These are phyloP conservation scores for Monilinia aucupariae DNA, from an alignment of 2,329 filamentous ascomycete genomes.

Conservation along the genomic window DNA sequence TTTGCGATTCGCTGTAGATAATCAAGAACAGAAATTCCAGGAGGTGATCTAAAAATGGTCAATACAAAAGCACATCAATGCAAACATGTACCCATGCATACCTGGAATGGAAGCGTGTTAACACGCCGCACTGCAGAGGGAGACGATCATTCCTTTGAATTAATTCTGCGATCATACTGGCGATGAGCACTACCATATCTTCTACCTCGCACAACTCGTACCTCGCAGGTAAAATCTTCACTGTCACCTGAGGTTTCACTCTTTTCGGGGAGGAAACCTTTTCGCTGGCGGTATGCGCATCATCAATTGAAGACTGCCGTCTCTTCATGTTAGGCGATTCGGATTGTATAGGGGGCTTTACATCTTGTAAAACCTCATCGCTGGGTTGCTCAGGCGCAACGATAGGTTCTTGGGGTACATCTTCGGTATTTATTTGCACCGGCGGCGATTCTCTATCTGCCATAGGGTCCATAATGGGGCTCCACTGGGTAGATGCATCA, in stretches of 20 bases:
- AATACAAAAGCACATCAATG: background rate
- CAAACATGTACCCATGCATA: slow-evolving; percentile 36
- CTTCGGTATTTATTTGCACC: slow-evolving; percentile 10
- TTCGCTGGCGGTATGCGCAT: slow-evolving; percentile 12
- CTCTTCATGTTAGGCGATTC: slow-evolving; percentile 35
- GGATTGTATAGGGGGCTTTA: slow-evolving; percentile 30
- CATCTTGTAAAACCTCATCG: slow-evolving; percentile 17
- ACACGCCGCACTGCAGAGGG: slow-evolving; percentile 74
- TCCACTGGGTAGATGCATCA: slow-evolving; percentile 34
- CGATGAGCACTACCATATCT: slow-evolving; percentile 84
- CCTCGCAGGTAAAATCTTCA: slow-evolving; percentile 59
- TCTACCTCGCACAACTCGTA: slow-evolving; percentile 81
- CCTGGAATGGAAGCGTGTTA: slow-evolving; percentile 95
- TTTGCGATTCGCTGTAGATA: slow-evolving; percentile 89
- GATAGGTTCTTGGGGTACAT: background rate
- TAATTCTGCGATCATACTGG: slow-evolving; percentile 92
- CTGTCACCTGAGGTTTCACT: slow-evolving; percentile 44
- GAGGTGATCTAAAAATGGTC: slow-evolving; percentile 47
- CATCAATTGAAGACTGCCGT: slow-evolving; percentile 28
- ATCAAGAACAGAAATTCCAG: slow-evolving; percentile 89
- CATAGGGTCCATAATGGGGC: slow-evolving; percentile 25
- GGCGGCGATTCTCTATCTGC: slow-evolving; percentile 16
- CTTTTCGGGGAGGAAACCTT: slow-evolving; percentile 43
- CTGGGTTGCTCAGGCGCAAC: slow-evolving; percentile 5
- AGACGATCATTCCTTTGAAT: slow-evolving; percentile 88